phyloP scores from a whole-genome alignment of 192 early-diverging fungal genomes.

The Entophlyctis helioformis region DNA sequence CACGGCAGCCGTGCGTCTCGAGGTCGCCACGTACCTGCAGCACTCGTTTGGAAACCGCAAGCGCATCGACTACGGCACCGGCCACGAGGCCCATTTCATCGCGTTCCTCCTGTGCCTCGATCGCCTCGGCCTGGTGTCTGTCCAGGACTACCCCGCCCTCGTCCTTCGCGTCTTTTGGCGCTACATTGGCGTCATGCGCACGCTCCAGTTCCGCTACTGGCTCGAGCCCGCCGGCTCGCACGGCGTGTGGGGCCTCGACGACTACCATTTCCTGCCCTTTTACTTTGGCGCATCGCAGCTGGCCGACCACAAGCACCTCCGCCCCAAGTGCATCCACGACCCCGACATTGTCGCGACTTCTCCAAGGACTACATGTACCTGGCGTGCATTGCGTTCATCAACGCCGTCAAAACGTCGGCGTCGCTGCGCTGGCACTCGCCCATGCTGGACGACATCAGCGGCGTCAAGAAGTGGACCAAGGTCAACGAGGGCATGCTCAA shows the following conservation, averaged over 20 bases:
- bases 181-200: conserved; percentile 82
- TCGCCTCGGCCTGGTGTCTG: conserved; percentile 54
- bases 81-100: conserved; percentile 89
- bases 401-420: conserved; percentile 38
- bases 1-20: conserved; percentile 22
- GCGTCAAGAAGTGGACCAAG: conserved; percentile 79
- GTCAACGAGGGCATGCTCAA: conserved; percentile 85
- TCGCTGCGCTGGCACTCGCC: conserved; percentile 73
- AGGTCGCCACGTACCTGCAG: conserved; percentile 64
- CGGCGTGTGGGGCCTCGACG: conserved; percentile 99
- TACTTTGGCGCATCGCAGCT: conserved; percentile 85
- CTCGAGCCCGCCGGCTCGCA: conserved; percentile 95
- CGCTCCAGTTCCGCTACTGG: conserved; percentile 84
- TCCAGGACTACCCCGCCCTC: conserved; percentile 59
- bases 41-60: conserved; percentile 82
- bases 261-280: conserved; percentile 95
- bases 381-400: conserved; percentile 86
- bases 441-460: conserved; percentile 88
- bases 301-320: conserved; percentile 74
- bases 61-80: conserved; percentile 95
- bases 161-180: conserved; percentile 45
- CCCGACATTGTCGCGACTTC: conserved; percentile 76
- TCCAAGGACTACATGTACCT: conserved; percentile 93
- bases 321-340: conserved; percentile 91
- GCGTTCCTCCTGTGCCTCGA: conserved; percentile 74